Base-by-base conservation (phyloP, 2,329 filamentous ascomycete genomes). In the Basipetospora chlamydospora region DNA sequence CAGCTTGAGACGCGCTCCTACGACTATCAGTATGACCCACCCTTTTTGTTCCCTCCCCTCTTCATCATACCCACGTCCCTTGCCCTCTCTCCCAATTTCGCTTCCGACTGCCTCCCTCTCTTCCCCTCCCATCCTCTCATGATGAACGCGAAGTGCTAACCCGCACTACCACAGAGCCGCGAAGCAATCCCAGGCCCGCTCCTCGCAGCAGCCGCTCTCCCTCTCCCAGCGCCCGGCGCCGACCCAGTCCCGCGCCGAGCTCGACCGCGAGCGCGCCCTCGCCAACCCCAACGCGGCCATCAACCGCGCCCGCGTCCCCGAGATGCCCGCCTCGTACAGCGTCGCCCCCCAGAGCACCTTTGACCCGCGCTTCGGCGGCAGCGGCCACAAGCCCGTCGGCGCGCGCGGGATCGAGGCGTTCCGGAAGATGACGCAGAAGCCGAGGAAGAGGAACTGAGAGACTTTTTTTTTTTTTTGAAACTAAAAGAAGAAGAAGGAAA, bases 381-480 rank as follows among this genome's bases (percentile, higher is more conserved):
- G 63, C 5, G 70, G 73, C 43, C 70, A 70, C 43, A 62, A 70
- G 28, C 74, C 74, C 9, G 69, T 78, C 42, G 74, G 74, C 35
- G 66, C 73, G n/a, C 65, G 64, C 42, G 74, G 73, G 40, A 61
- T 73, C 52, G 73, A 77, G 44, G 73, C 74, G 1, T 79, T 79
- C 58, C 64, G 71, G 43, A 73, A 66, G 57, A 77, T 79, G 66
- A 75, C 71, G 8, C 66, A 73, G 47, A 77, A 73, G 56, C 64
- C 64, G 43, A 77, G 76, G 60, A 73, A 71, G 58, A 49, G 49
- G 43, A 44, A 13, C 6, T 33, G 26, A 34, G n/a, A n/a, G n/a
- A n/a, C n/a, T n/a, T n/a, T n/a, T n/a, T 20, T 31, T 35, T 15
- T 13, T 37, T 32, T 29, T 23, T 38, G 23, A 25, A 6, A 25